Percentiles rank a stretch among this genome's conserved stretches.
Evolutionary conservation across 2,329 filamentous ascomycete genomes (phyloP).

Genomic region (Neofusicoccum umdonicola): DNA sequence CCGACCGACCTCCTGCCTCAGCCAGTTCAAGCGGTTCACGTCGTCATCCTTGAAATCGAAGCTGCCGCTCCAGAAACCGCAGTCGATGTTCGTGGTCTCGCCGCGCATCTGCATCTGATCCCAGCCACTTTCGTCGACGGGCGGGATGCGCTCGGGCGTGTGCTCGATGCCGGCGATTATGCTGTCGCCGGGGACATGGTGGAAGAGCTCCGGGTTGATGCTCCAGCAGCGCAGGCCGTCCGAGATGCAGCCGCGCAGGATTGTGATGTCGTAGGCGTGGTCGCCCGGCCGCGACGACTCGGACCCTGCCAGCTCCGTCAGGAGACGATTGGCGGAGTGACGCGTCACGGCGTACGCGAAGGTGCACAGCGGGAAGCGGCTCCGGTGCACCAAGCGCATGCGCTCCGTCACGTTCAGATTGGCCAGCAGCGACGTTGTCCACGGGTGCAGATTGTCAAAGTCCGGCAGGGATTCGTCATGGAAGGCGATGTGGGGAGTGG

Average conservation of each 20-base stretch:
- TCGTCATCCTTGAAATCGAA: slow-evolving; percentile 36
- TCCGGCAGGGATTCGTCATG: slow-evolving; percentile 38
- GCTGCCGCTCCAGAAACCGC: slow-evolving; percentile 40
- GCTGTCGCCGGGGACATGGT: slow-evolving; percentile 41
- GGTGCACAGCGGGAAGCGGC: slow-evolving; percentile 44
- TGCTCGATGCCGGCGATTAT: slow-evolving; percentile 38
- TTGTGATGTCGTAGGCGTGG: slow-evolving; percentile 42
- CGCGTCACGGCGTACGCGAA: slow-evolving; percentile 46
- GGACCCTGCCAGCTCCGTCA: slow-evolving; percentile 36
- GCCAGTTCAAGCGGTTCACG: slow-evolving; percentile 29
- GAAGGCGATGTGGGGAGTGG: slow-evolving; percentile 35
- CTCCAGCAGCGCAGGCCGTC: slow-evolving; percentile 43
- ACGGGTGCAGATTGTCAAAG: slow-evolving; percentile 38
- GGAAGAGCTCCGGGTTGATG: slow-evolving; percentile 45
- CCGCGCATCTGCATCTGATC: slow-evolving; percentile 31
- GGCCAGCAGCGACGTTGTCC: slow-evolving; percentile 38
- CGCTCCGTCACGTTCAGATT: slow-evolving; percentile 36
- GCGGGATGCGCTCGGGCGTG: slow-evolving; percentile 29
- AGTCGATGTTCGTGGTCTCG: slow-evolving; percentile 39
- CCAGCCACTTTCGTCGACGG: slow-evolving; percentile 35
- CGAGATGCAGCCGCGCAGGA: slow-evolving; percentile 39
- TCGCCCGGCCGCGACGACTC: slow-evolving; percentile 21
- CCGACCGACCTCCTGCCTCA: slow-evolving; percentile 38
- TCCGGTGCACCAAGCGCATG: slow-evolving; percentile 40
- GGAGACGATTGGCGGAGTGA: slow-evolving; percentile 36